Conservation (phyloP, 73 alveolate species). For the Loxodes magnus region DNA sequence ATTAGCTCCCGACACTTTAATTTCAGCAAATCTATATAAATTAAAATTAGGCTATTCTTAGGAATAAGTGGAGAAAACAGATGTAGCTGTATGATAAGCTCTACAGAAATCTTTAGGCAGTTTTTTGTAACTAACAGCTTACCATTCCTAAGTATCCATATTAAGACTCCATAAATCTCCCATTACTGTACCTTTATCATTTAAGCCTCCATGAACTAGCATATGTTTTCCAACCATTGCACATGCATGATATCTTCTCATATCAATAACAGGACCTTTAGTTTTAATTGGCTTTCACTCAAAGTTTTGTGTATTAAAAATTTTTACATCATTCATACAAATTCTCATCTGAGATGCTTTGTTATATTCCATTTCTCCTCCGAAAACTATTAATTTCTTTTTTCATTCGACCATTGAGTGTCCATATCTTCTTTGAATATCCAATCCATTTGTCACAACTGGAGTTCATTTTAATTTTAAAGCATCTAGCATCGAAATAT, state of each 20-base stretch:
- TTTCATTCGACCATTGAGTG: slow-evolving; percentile 1
- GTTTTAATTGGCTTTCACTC: background rate
- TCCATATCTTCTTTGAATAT: slow-evolving; percentile 2
- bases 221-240: slow-evolving; percentile 13
- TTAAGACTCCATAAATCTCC: background rate
- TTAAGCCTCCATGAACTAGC: slow-evolving; percentile 8
- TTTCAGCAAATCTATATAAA: too few relatives aligned
- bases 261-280: background rate
- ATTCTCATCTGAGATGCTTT: background rate
- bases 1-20: too few relatives aligned
- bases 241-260: slow-evolving; percentile 2
- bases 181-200: background rate
- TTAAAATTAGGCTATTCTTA: too few relatives aligned
- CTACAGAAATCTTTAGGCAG: background rate
- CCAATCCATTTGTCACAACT: background rate
- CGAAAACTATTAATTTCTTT: background rate
- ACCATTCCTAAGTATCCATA: background rate
- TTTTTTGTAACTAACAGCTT: background rate
- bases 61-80: too few relatives aligned
- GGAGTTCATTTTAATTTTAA: background rate
- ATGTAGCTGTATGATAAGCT: too few relatives aligned
- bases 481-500: background rate
- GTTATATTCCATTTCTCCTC: slow-evolving; percentile 11
- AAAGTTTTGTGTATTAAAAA: background rate
- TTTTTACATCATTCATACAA: slow-evolving; percentile 6